Base-by-base conservation (phyloP, 805 yeast genomes). In the Myxozyma melibiosi region DNA sequence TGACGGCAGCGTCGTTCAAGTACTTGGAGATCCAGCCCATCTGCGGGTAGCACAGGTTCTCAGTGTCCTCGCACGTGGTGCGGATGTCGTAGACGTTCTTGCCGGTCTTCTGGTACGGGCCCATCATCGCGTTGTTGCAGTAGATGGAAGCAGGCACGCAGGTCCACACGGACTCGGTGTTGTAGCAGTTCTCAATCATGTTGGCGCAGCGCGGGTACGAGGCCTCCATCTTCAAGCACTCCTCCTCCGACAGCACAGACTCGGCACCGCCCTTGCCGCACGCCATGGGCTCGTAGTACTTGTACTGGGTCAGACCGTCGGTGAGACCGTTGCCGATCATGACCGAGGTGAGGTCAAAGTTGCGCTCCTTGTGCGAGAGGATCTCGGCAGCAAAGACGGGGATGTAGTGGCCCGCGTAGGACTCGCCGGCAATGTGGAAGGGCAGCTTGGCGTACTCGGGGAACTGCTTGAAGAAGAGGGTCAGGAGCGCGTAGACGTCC, bases 271-370 rank as follows among this genome's bases (percentile, higher is more conserved):
- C 96, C 64, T 80, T 71, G 52, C 96, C 94, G 73, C 98, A 92
- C 3, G 96, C 96, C 97, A 92, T 91, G 63, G 95, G 96, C 71
- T 86, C 83, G 70, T 89, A 90, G 72, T 84, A 84, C 57, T 80
- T 80, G 68, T 86, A 84, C 77, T 90, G 97, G 43, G 81, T 79
- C 57, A 86, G 76, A 2, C 96, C 86, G 71, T 90, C 96, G 34
- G 96, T 89, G 65, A 91, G 81, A 51, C 98, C 97, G 71, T 91
- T 91, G 61, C 98, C 98, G 67, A 91, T 91, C 70, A 92, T 69
- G 18, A 91, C 84, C 2, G 96, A 88, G 11, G 86, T 75, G 64
- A 90, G 77, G 66, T 88, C 82, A 68, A 85, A 84, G 20, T 79
- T 74, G 55, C 83, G 75, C 77, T 52, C 70, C 67, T 55, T 65